phyloP scores from a whole-genome alignment of 2,329 filamentous ascomycete species.

The Fusarium sp. region DNA sequence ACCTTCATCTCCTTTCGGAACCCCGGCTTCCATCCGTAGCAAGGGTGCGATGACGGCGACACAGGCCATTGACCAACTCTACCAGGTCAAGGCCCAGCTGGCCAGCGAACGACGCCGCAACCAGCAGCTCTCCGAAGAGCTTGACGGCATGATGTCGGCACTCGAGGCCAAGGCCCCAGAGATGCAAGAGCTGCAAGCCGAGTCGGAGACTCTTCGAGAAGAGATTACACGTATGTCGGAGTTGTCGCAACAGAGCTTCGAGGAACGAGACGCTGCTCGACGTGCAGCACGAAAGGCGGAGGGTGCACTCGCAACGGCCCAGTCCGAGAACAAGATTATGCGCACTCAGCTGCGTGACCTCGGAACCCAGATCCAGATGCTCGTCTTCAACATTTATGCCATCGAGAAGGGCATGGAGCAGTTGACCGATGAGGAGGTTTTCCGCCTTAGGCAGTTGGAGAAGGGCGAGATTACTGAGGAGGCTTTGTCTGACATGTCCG shows the following conservation, averaged over 20 bases:
- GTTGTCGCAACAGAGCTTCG: conserved; percentile 83
- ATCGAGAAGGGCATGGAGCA: conserved; percentile 82
- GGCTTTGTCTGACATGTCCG: conserved; percentile 78
- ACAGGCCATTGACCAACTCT: conserved; percentile 73
- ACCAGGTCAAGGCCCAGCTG: conserved; percentile 77
- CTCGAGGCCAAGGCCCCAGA: conserved; percentile 90
- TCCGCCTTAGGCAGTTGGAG: conserved; percentile 82
- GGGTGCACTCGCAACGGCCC: conserved; percentile 72
- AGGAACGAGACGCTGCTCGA: conserved; percentile 82
- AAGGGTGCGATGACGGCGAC: conserved; percentile 70
- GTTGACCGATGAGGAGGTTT: conserved; percentile 77
- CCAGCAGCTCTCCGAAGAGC: conserved; percentile 78
- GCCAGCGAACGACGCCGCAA: conserved; percentile 79
- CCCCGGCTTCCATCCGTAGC: conserved; percentile 67
- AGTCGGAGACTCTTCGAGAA: conserved; percentile 82
- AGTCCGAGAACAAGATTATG: conserved; percentile 81
- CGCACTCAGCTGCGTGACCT: conserved; percentile 90
- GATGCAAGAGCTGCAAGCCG: conserved; percentile 84
- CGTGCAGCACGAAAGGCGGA: conserved; percentile 85
- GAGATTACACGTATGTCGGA: conserved; percentile 89
- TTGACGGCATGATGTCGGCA: conserved; percentile 88
- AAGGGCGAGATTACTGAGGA: conserved; percentile 80
- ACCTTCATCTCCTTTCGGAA: conserved; percentile 71
- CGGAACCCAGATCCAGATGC: conserved; percentile 88
- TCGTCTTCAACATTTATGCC: conserved; percentile 87